Evolutionary conservation across 2,329 filamentous ascomycete genomes (phyloP).

Genomic region (Epichloe typhina): DNA sequence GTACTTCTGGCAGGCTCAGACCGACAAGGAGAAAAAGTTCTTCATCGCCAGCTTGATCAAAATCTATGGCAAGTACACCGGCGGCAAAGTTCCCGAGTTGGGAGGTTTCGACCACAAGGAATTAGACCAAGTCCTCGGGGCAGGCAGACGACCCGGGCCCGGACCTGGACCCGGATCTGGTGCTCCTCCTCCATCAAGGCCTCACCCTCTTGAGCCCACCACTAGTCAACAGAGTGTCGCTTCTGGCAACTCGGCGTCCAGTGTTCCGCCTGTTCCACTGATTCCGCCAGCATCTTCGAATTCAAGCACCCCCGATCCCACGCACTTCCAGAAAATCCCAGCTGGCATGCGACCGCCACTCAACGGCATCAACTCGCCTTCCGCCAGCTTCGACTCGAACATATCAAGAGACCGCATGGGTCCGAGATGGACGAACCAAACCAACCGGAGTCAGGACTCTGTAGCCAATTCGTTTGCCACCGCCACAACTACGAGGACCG

Average conservation of each 20-base stretch:
- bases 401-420: conserved; percentile 24
- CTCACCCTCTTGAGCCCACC: conserved; percentile 15
- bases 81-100: conserved; percentile 66
- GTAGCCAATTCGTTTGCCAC: conserved; percentile 30
- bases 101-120: conserved; percentile 73
- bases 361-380: conserved; percentile 34
- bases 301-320: conserved; percentile 12
- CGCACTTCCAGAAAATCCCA: conserved; percentile 17
- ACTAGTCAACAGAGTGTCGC: conserved; percentile 11
- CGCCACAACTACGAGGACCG: conserved; percentile 26
- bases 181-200: conserved; percentile 9
- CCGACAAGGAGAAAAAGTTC: conserved; percentile 94
- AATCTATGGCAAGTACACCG: conserved; percentile 93
- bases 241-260: conserved; percentile 7
- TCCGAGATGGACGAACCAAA: conserved; percentile 33
- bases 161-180: conserved; percentile 14
- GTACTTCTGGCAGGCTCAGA: conserved; percentile 93
- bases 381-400: conserved; percentile 37
- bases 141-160: conserved; percentile 27
- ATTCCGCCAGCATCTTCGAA: conserved; percentile 9
- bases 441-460: conserved; percentile 46
- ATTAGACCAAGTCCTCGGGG: conserved; percentile 59
- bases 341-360: conserved; percentile 19
- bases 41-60: conserved; percentile 95
- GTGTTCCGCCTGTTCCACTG: conserved; percentile 5